phyloP scores from a whole-genome alignment of 2,329 filamentous ascomycete genomes.

The Aureobasidium subglaciale region DNA sequence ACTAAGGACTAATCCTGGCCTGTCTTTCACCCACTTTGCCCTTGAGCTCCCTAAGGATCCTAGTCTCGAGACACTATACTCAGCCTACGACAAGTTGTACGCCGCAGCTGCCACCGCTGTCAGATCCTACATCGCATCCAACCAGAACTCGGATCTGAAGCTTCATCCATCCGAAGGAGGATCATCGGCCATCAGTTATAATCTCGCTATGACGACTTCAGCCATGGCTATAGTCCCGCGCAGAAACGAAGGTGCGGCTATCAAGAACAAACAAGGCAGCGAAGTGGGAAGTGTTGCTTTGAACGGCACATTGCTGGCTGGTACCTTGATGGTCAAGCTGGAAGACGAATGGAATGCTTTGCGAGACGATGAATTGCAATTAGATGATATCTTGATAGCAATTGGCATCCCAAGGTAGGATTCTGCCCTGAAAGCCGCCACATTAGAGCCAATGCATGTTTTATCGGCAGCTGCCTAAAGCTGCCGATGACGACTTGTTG shows the following conservation, averaged over 20 bases:
- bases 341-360: constrained; percentile 48
- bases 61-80: constrained; percentile 29
- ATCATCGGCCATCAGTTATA: constrained; percentile 48
- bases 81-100: constrained; percentile 31
- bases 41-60: constrained; percentile 35
- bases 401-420: constrained; percentile 32
- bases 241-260: constrained; percentile 36
- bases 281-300: constrained; percentile 41
- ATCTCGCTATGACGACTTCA: constrained; percentile 49
- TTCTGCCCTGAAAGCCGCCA: background rate
- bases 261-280: constrained; percentile 33
- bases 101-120: constrained; percentile 28
- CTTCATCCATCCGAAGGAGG: constrained; percentile 28
- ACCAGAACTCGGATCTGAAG: constrained; percentile 26
- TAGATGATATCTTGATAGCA: constrained; percentile 38
- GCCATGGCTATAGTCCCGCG: constrained; percentile 50
- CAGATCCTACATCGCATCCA: constrained; percentile 34
- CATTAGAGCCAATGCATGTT: too few species aligned
- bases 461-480: too few species aligned
- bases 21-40: constrained; percentile 48
- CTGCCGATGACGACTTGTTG: too few species aligned
- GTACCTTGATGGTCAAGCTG: constrained; percentile 53
- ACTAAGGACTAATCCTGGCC: background rate
- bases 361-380: constrained; percentile 31
- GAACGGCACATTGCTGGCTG: constrained; percentile 52